Evolutionary conservation across 345 rosid genomes (phyloP).

Genomic region (Gossypium thurberi): DNA sequence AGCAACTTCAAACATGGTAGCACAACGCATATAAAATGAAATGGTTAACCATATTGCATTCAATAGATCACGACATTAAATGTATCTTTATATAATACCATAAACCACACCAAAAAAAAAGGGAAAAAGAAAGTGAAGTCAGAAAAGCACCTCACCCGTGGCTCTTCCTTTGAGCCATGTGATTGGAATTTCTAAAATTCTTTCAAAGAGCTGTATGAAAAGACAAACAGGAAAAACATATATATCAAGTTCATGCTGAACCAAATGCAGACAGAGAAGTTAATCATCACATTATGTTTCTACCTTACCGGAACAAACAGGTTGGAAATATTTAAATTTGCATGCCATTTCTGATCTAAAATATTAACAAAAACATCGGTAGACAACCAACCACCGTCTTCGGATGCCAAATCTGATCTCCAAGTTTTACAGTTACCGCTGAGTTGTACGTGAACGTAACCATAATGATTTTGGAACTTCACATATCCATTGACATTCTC

Average conservation of each 20-base stretch:
- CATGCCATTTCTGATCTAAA: slow-evolving; percentile 88
- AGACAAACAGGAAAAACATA: neutral
- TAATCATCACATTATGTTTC: slow-evolving; percentile 10
- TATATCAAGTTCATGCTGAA: slow-evolving; percentile 4
- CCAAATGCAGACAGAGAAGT: neutral
- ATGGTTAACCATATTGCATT: neutral
- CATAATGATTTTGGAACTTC: slow-evolving; percentile 85
- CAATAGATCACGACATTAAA: neutral
- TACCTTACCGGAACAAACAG: slow-evolving; percentile 88
- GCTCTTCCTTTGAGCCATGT: slow-evolving; percentile 93
- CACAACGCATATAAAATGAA: neutral
- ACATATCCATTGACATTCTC: slow-evolving; percentile 71
- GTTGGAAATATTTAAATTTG: slow-evolving; percentile 71
- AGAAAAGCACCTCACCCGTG: slow-evolving; percentile 77
- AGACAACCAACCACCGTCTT: slow-evolving; percentile 91
- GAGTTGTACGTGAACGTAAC: slow-evolving; percentile 67
- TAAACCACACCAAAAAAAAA: neutral
- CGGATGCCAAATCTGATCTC: slow-evolving; percentile 68
- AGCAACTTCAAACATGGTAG: neutral
- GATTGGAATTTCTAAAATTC: slow-evolving; percentile 85
- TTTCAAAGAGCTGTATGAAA: slow-evolving; percentile 73
- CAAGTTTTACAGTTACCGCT: slow-evolving; percentile 87
- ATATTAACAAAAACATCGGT: slow-evolving; percentile 69
- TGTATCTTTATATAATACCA: neutral
- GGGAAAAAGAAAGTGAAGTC: slow-evolving; percentile 2